A percentile compares a stretch with the other conserved stretches of the same genome.
These are phyloP conservation scores for Biancaea sappan DNA, from an alignment of 306 rosid species.

Conservation along the genomic window DNA sequence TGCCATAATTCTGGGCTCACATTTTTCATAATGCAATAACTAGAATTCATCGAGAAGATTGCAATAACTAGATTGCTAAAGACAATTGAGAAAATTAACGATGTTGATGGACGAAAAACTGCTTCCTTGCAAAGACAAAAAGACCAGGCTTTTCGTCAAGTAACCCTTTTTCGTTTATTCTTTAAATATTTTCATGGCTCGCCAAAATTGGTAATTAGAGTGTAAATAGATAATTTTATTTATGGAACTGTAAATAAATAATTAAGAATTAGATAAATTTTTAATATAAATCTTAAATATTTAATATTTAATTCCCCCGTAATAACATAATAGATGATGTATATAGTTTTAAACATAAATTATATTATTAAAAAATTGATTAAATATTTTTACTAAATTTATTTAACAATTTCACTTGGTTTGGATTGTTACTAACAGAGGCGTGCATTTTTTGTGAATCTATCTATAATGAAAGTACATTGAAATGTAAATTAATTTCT, in stretches of 20 bases:
- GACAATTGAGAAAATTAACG: neutral
- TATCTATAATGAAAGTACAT: too few relatives aligned
- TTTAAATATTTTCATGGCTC: neutral
- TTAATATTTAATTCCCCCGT: neutral
- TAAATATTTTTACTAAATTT: too few relatives aligned
- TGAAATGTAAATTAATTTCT: too few relatives aligned
- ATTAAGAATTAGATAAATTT: too few relatives aligned
- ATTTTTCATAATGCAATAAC: neutral
- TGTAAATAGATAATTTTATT: neutral
- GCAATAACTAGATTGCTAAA: neutral
- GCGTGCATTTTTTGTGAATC: too few relatives aligned
- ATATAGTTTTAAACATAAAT: too few relatives aligned
- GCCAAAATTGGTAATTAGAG: neutral
- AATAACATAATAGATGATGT: too few relatives aligned
- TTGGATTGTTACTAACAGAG: too few relatives aligned
- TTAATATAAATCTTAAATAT: too few relatives aligned
- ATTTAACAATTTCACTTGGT: too few relatives aligned
- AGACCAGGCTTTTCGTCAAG: neutral
- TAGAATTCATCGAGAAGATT: neutral
- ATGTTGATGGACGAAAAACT: neutral
- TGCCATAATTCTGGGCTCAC: neutral
- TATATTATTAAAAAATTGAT: too few relatives aligned
- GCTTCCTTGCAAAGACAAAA: neutral
- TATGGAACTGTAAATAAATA: neutral
- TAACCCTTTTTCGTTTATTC: neutral